Base-by-base conservation (phyloP, 345 rosid genomes). In the Laguncularia racemosa region DNA sequence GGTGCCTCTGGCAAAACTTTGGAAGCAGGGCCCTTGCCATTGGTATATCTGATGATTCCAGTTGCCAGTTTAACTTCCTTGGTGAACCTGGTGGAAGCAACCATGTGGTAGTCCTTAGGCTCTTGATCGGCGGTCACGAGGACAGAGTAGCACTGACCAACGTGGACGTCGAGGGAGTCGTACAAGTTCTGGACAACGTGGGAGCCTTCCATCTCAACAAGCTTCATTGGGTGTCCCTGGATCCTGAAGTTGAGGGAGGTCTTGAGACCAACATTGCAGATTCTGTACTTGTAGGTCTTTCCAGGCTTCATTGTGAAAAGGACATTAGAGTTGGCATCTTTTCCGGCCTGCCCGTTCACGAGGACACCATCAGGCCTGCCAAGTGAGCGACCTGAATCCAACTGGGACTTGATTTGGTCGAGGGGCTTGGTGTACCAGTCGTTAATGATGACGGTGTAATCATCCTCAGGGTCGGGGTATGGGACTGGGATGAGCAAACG, bases 151-250 rank as follows among this genome's bases (percentile, higher is more conserved):
- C 95, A 86, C 64, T 83, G 88, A 15, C 90, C 90, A 16, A 86
- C 74, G 20, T 86, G 95, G 14, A 83, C 74, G 40, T 86, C 95
- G 8, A 86, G 81, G 14, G 90, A 86, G 1, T 81, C 85, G 61
- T 86, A 86, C 40, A n/a, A 26, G 71, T 79, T 81, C 61, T 85
- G 92, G 46, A 82, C 73, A 17, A 65, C 67, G 62, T 82, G 92
- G 4, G 92, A 82, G 1, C 92, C 92, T 51, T 85, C 91, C 85
- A 84, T 77, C 70, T 84, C 91, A 14, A 85, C 88, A 17, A 85
- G 79, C 80, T 79, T 83, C 89, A 86, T 83, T 16, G 53, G 56
- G 68, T 86, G 95, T 46, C 74, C 81, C 58, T 86, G 95, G 70
- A 86, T 67, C 75, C 86, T 75, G 73, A 85, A 76, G 73, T 83